Percentiles rank a stretch among this genome's conserved stretches.
Evolutionary conservation across 345 rosid genomes (phyloP).

Genomic region (Gossypium turneri): DNA sequence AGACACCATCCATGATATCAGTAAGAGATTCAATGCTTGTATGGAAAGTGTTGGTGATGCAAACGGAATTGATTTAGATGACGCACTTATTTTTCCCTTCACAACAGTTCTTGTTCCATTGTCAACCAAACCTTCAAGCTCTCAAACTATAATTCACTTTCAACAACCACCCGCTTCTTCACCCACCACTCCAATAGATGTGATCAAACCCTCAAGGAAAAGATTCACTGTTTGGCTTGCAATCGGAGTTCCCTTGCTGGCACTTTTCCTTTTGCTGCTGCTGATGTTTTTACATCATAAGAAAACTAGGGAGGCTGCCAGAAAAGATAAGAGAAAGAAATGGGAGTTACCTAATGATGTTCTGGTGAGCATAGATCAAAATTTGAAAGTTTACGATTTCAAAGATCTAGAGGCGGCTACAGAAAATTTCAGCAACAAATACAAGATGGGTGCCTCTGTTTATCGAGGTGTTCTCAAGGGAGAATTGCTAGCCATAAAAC

Average conservation of each 20-base stretch:
- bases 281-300: slow-evolving; percentile 7
- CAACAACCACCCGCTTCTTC: slow-evolving; percentile 19
- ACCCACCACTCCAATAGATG: slow-evolving; percentile 8
- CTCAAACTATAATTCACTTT: slow-evolving; percentile 26
- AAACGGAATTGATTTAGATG: slow-evolving; percentile 30
- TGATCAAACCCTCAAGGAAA: slow-evolving; percentile 19
- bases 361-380: slow-evolving; percentile 20
- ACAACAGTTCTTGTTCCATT: slow-evolving; percentile 51
- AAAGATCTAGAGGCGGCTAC: slow-evolving; percentile 34
- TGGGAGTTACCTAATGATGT: slow-evolving; percentile 22
- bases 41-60: slow-evolving; percentile 26
- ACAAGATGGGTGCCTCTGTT: slow-evolving; percentile 29
- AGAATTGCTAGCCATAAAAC: slow-evolving; percentile 29
- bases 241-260: slow-evolving; percentile 29
- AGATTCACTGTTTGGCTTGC: slow-evolving; percentile 22
- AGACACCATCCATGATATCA: slow-evolving; percentile 26
- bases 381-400: slow-evolving; percentile 34
- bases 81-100: slow-evolving; percentile 25
- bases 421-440: slow-evolving; percentile 26
- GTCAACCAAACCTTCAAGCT: slow-evolving; percentile 32
- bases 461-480: slow-evolving; percentile 28
- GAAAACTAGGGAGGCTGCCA: slow-evolving; percentile 17
- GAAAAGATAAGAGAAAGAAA: slow-evolving; percentile 2
- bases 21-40: slow-evolving; percentile 36
- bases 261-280: slow-evolving; percentile 19